These are phyloP conservation scores for Tricholoma sp. DNA, from an alignment of 768 basidiomycete species.

Conservation along the genomic window DNA sequence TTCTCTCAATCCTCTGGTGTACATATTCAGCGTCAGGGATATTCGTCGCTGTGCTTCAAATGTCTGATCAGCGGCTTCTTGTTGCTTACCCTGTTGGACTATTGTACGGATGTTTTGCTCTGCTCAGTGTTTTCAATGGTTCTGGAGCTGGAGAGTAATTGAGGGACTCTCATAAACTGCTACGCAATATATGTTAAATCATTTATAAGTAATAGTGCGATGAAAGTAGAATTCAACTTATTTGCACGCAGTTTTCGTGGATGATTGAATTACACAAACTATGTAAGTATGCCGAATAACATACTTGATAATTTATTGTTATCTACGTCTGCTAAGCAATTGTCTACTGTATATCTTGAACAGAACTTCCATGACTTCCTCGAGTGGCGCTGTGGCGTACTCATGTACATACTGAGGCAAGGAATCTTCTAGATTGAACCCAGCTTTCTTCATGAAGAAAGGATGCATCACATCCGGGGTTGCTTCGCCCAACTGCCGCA, in stretches of 20 bases:
- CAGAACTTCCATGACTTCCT: conserved; percentile 79
- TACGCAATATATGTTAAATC: neutral
- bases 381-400: conserved; percentile 77
- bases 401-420: conserved; percentile 86
- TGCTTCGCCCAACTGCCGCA: conserved; percentile 85
- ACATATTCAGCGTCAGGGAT: conserved; percentile 95
- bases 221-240: neutral
- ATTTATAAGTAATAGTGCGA: neutral
- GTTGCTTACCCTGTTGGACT: conserved; percentile 96
- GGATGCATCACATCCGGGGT: conserved; percentile 86
- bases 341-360: conserved; percentile 76
- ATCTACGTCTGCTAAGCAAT: conserved; percentile 33
- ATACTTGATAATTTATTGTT: conserved; percentile 2
- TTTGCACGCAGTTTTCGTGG: neutral
- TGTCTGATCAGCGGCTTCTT: conserved; percentile 92
- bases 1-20: conserved; percentile 90
- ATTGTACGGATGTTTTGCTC: conserved; percentile 89
- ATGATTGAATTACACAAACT: neutral
- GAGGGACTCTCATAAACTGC: neutral
- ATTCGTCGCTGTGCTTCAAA: conserved; percentile 90
- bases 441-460: conserved; percentile 80
- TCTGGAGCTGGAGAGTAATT: conserved; percentile 20
- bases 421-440: conserved; percentile 78
- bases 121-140: conserved; percentile 87
- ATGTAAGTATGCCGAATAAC: neutral